A percentile compares a stretch with the other conserved stretches of the same genome.
These are phyloP conservation scores for Myxozyma mucilagina DNA, from an alignment of 805 yeast genomes.

Conservation along the genomic window DNA sequence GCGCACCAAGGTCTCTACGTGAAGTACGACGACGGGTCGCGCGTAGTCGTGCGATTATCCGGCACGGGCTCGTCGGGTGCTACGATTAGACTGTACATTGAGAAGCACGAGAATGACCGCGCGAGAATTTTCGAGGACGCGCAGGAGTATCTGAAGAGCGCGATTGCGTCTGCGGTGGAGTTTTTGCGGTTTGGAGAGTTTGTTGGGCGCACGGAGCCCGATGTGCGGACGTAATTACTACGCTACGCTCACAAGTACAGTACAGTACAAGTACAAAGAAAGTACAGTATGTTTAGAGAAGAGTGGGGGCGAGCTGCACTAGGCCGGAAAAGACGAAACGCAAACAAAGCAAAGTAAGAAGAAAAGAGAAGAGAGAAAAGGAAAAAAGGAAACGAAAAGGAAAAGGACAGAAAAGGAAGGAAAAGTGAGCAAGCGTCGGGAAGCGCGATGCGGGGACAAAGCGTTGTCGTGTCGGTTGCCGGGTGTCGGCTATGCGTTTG, in stretches of 20 bases:
- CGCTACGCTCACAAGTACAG: too few species aligned
- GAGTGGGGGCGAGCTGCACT: too few species aligned
- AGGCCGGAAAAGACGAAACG: too few species aligned
- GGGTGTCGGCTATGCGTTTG: too few species aligned
- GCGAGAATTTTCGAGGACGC: constrained; percentile 53
- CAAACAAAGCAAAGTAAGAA: too few species aligned
- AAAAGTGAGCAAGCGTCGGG: too few species aligned
- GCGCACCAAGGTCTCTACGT: constrained; percentile 84
- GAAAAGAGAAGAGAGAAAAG: too few species aligned
- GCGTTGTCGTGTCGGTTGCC: too few species aligned
- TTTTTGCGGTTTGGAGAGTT: constrained; percentile 71
- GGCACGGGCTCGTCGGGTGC: constrained; percentile 99
- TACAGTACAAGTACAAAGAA: too few species aligned
- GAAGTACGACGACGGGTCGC: constrained; percentile 75
- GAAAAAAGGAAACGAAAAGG: too few species aligned
- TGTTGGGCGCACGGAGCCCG: constrained; percentile 83
- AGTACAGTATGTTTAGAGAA: not conserved
- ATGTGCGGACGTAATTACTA: constrained; percentile 67
- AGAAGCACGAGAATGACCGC: constrained; percentile 69
- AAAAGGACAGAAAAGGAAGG: too few species aligned
- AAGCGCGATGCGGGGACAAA: too few species aligned
- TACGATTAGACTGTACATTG: constrained; percentile 88
- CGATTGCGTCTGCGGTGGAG: constrained; percentile 61
- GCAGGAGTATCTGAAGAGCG: constrained; percentile 65
- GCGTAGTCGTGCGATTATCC: constrained; percentile 86